These are phyloP conservation scores for Exserohilum turcica DNA, from an alignment of 2,329 filamentous ascomycete species.

Conservation along the genomic window DNA sequence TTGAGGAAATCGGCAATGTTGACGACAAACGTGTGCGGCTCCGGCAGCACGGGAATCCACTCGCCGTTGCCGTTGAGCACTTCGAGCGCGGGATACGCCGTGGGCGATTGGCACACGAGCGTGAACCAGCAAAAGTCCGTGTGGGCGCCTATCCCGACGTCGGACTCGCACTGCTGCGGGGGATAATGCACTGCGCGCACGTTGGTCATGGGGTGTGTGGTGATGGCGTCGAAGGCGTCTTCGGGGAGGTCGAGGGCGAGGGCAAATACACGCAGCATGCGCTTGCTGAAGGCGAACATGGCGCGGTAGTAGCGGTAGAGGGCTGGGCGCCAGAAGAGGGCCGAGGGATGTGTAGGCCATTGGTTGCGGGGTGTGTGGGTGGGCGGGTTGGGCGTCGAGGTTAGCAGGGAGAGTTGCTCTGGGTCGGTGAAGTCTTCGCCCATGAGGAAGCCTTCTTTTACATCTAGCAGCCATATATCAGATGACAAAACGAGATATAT, in stretches of 20 bases:
- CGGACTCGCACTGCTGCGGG: constrained; percentile 35
- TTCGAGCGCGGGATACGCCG: constrained; percentile 41
- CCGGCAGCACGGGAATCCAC: constrained; percentile 49
- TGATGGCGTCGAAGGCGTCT: constrained; percentile 45
- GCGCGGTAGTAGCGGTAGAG: constrained; percentile 41
- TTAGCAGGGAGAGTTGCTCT: constrained; percentile 34
- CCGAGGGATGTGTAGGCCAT: constrained; percentile 37
- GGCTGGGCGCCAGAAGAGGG: constrained; percentile 38
- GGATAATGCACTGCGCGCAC: constrained; percentile 52
- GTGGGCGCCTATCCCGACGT: constrained; percentile 51
- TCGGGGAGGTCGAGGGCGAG: constrained; percentile 50
- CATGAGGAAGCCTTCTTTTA: constrained; percentile 46
- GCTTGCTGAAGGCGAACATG: constrained; percentile 38
- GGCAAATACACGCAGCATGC: constrained; percentile 45
- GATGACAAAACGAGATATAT: no score
- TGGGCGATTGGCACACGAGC: constrained; percentile 43
- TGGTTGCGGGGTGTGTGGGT: constrained; percentile 33
- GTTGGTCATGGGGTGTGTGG: constrained; percentile 51
- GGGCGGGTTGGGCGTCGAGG: constrained; percentile 15
- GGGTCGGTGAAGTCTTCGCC: constrained; percentile 43
- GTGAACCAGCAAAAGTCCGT: constrained; percentile 53
- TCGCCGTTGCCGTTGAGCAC: constrained; percentile 51
- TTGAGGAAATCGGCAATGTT: constrained; percentile 52
- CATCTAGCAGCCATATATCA: no score
- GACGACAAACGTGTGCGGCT: constrained; percentile 47